These are phyloP conservation scores for Perkinsus chesapeaki DNA, from an alignment of 169 alveolate genomes.

Conservation along the genomic window DNA sequence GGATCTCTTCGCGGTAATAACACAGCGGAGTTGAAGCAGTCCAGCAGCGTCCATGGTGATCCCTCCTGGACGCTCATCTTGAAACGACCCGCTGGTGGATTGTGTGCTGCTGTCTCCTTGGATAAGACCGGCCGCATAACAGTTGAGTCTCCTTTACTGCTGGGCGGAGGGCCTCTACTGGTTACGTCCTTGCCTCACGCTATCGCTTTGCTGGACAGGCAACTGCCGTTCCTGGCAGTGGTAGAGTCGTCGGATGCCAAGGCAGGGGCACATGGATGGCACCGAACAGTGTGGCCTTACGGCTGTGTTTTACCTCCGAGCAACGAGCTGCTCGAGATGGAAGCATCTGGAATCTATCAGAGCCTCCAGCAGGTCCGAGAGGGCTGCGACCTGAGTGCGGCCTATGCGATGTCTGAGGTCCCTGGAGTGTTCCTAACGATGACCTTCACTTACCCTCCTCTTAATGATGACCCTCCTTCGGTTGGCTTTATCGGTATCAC, in stretches of 20 bases:
- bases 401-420: neutral
- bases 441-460: neutral
- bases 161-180: neutral
- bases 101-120: neutral
- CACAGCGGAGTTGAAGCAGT: neutral
- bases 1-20: neutral
- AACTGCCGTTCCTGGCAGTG: neutral
- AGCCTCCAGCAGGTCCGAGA: neutral
- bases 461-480: neutral
- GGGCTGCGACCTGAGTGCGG: neutral
- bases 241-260: neutral
- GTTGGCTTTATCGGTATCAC: neutral
- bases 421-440: neutral
- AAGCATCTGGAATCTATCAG: neutral
- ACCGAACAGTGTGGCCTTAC: neutral
- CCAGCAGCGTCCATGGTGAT: neutral
- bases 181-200: neutral
- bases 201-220: neutral
- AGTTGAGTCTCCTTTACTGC: neutral
- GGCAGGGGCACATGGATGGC: neutral
- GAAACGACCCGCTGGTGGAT: neutral
- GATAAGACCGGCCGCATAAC: neutral
- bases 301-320: neutral
- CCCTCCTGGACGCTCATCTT: neutral
- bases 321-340: neutral